phyloP scores from a whole-genome alignment of 768 basidiomycete species.

The Phallus indusiatus region DNA sequence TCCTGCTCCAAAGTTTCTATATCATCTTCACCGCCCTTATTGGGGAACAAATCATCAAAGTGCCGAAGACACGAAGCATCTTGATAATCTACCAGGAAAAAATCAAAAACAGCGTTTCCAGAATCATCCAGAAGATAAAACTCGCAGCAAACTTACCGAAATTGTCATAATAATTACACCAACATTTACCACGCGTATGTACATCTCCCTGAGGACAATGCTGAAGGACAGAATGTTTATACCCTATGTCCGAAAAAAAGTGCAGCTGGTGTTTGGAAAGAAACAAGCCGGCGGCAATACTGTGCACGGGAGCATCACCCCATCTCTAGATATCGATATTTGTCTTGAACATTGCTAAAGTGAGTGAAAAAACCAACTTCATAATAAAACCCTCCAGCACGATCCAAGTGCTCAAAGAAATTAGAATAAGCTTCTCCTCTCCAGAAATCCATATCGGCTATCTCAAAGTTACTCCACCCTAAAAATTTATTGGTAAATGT shows the following conservation, averaged over 20 bases:
- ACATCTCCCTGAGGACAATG: constrained; percentile 34
- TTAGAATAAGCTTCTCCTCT: constrained; percentile 30
- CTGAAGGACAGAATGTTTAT: constrained; percentile 44
- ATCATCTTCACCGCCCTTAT: neutral
- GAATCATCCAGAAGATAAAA: too few species aligned
- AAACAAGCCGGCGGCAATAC: constrained; percentile 41
- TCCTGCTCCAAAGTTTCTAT: neutral
- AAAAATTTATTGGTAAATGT: neutral
- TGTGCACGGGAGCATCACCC: constrained; percentile 41
- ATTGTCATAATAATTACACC: constrained; percentile 40
- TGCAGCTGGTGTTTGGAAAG: constrained; percentile 50
- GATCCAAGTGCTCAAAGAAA: constrained; percentile 34
- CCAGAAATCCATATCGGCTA: constrained; percentile 33
- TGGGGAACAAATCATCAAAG: neutral
- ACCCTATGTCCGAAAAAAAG: constrained; percentile 69
- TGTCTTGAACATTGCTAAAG: too few species aligned
- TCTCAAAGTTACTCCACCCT: constrained; percentile 39
- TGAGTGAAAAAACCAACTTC: constrained; percentile 14
- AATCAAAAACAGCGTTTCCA: too few species aligned
- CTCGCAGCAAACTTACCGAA: too few species aligned
- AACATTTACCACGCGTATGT: constrained; percentile 36
- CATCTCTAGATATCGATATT: constrained; percentile 16
- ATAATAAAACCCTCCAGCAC: constrained; percentile 33
- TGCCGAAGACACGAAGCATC: neutral
- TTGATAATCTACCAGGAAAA: neutral